Evolutionary conservation across 495 filamentous ascomycete species (phyloP), one percentile per base, ranked within the genome.

Genomic region (Collariella sp.): DNA sequence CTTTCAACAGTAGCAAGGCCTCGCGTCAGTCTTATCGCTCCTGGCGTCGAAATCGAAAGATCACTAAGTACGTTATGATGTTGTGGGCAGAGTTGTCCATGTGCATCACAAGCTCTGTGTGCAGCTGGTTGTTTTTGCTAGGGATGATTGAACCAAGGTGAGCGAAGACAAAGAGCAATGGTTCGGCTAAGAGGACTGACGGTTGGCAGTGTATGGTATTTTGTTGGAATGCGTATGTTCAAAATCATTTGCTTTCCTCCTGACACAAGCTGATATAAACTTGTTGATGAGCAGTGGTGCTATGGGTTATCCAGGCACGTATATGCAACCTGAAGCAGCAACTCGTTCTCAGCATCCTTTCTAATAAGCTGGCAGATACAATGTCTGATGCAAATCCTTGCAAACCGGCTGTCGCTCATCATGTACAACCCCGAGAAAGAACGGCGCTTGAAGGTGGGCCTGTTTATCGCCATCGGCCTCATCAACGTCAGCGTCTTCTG

Each of bases 401-500:
- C 73, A 22, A 79, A 78, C 62, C 70, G 76, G 6, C 60, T 76
- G 31, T 60, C 65, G 0, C 59, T 79, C 51, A 66, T 78, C 52
- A 57, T 72, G 23, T 66, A 67, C 15, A 57, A 71, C 55, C 67
- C 66, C 3, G 52, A 50, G 2, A 61, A 61, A 7, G 57, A 58
- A 7, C 29, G 50, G 3, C 55, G 47, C 16, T 59, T 78, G 12
- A 73, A 71, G 46, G 52, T 70, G 49, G 62, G 56, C 15, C 65
- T 74, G 19, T 62, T 66, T 13, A 51, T 67, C 13, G 44, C 68
- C 53, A 73, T 78, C 46, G 70, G 63, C 19, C 6, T 64, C 34
- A 68, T 79, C 55, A 76, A 77, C 54, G 63, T 79, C 54, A 69
- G 68, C 47, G 76, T 78, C 48, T 76, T 70, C 47, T 67, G 59